These are phyloP conservation scores for Xanthoceras sorbifolium DNA, from an alignment of 345 rosid species.

Conservation along the genomic window DNA sequence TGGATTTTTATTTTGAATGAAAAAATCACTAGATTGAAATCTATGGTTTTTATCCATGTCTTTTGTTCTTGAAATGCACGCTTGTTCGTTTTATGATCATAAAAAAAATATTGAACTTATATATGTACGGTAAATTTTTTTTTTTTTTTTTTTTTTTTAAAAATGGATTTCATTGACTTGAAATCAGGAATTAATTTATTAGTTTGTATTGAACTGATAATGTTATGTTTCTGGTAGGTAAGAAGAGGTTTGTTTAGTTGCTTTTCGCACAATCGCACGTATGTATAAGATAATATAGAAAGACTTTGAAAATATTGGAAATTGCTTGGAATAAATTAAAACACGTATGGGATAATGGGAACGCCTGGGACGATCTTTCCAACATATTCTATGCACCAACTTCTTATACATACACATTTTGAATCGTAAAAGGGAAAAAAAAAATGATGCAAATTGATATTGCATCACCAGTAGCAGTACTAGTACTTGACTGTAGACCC, in stretches of 20 bases:
- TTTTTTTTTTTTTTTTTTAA: neutral
- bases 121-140: neutral
- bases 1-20: no score
- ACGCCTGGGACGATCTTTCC: neutral
- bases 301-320: neutral
- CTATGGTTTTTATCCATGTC: no score
- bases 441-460: neutral
- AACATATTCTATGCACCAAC: neutral
- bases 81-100: neutral
- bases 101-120: neutral
- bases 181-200: neutral
- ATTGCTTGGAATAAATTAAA: neutral
- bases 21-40: no score
- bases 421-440: neutral
- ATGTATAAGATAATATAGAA: no score
- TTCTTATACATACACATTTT: neutral
- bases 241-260: neutral
- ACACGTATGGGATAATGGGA: neutral
- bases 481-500: neutral
- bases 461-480: neutral
- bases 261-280: no score
- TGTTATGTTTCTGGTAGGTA: neutral
- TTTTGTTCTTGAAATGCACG: no score
- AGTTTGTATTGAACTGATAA: neutral
- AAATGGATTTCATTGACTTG: neutral